Percentiles rank a stretch among this genome's conserved stretches.
phyloP scores from a whole-genome alignment of 1,284 basidiomycete species.

The Nidula niveotomentosa region DNA sequence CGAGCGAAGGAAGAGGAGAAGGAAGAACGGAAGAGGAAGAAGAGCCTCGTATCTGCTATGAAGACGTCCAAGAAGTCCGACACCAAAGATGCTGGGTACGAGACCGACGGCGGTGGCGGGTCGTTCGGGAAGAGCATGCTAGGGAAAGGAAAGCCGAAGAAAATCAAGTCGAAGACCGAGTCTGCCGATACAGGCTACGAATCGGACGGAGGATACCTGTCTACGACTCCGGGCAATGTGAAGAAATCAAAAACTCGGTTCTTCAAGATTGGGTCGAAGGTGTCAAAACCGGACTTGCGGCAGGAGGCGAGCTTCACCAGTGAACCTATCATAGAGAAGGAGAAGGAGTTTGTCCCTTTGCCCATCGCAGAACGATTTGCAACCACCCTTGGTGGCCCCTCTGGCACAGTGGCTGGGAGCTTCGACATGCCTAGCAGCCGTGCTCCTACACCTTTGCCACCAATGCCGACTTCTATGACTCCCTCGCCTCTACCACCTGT shows the following conservation, averaged over 20 bases:
- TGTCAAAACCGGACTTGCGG: constrained; percentile 28
- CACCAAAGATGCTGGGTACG: constrained; percentile 20
- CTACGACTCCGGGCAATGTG: constrained; percentile 15
- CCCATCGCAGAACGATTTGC: constrained; percentile 56
- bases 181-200: constrained; percentile 31
- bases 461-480: not conserved
- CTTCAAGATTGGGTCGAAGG: constrained; percentile 31
- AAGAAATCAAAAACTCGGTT: constrained; percentile 32
- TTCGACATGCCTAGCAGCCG: too few relatives aligned
- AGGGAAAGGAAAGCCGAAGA: constrained; percentile 23
- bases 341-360: constrained; percentile 29
- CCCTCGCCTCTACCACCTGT: not conserved
- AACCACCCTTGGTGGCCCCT: constrained; percentile 24
- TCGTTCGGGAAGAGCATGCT: constrained; percentile 9
- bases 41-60: constrained; percentile 40
- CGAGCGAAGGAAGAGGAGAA: constrained; percentile 34
- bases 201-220: constrained; percentile 30
- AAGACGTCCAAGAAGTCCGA: constrained; percentile 22
- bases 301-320: constrained; percentile 17
- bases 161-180: constrained; percentile 20
- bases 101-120: constrained; percentile 22
- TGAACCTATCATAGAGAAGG: constrained; percentile 29
- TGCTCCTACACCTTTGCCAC: not conserved
- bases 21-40: constrained; percentile 36
- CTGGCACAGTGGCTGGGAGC: not conserved